phyloP scores from a whole-genome alignment of 2,329 filamentous ascomycete genomes.

The Colletotrichum lindemuthianum region DNA sequence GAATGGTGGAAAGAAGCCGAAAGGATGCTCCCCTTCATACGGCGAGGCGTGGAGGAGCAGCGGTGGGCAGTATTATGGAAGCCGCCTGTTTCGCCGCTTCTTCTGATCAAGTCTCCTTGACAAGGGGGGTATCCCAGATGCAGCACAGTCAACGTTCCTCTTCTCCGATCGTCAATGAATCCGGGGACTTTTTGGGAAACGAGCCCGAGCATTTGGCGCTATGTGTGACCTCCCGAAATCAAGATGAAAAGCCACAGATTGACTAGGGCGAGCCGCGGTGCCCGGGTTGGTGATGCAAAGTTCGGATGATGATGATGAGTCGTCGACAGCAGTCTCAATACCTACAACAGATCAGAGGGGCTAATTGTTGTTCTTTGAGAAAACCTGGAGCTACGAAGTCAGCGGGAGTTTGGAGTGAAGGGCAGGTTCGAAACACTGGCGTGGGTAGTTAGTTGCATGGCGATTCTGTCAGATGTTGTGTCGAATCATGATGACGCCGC shows the following conservation, averaged over 20 bases:
- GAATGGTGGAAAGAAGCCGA: neutral
- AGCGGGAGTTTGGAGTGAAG: too few species aligned
- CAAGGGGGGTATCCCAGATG: conserved; percentile 8
- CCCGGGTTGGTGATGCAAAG: conserved; percentile 1
- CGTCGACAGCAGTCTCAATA: too few species aligned
- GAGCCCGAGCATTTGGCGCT: neutral
- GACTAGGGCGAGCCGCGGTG: neutral
- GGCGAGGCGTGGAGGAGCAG: too few species aligned
- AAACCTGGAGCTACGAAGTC: too few species aligned
- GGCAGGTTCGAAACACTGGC: too few species aligned
- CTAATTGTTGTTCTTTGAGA: neutral
- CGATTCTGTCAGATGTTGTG: too few species aligned
- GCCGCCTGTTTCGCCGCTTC: neutral
- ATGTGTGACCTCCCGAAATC: conserved; percentile 26
- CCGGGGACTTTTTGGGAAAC: neutral
- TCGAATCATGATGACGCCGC: too few species aligned
- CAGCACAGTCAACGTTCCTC: conserved; percentile 3
- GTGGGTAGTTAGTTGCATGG: too few species aligned
- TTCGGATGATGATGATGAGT: conserved; percentile 9
- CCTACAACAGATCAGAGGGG: too few species aligned
- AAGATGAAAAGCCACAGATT: conserved; percentile 3
- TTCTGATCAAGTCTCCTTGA: conserved; percentile 4
- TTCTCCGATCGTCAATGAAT: neutral
- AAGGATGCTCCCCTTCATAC: neutral
- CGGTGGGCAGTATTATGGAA: conserved; percentile 13